These are phyloP conservation scores for Datura wrightii DNA, from an alignment of 257 asterid species.

Conservation along the genomic window DNA sequence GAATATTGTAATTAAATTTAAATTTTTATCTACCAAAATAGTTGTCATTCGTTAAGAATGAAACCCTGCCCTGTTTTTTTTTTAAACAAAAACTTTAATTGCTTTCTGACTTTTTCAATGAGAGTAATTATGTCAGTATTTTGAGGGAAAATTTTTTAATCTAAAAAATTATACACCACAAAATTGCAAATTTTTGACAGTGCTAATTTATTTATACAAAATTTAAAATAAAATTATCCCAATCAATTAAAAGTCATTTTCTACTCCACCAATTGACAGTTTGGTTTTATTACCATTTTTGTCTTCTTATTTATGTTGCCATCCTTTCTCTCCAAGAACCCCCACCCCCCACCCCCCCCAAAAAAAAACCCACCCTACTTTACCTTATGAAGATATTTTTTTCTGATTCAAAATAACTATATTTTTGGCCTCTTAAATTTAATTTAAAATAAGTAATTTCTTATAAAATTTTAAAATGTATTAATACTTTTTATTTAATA, in stretches of 20 bases:
- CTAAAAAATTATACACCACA: background rate
- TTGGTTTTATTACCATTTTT: background rate
- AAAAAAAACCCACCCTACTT: no score
- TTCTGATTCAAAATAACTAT: background rate
- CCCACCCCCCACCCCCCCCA: background rate
- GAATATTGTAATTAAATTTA: no score
- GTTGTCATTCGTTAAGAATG: background rate
- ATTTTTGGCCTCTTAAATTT: background rate
- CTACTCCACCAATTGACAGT: constrained; percentile 10
- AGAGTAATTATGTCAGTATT: background rate
- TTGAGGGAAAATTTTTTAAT: background rate
- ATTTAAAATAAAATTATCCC: background rate
- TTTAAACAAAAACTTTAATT: background rate
- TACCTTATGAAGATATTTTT: background rate
- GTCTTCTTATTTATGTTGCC: constrained; percentile 4
- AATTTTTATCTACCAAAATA: no score
- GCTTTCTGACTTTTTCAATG: background rate
- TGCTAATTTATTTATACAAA: background rate
- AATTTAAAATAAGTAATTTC: no score
- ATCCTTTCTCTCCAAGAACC: background rate
- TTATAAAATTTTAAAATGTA: no score
- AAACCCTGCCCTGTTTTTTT: background rate
- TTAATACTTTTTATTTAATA: no score
- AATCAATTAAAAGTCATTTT: constrained; percentile 13
- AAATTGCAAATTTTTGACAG: constrained; percentile 16